Evolutionary conservation across 2,329 filamentous ascomycete species (phyloP).

Genomic region (Neofusicoccum kwambonambiense): DNA sequence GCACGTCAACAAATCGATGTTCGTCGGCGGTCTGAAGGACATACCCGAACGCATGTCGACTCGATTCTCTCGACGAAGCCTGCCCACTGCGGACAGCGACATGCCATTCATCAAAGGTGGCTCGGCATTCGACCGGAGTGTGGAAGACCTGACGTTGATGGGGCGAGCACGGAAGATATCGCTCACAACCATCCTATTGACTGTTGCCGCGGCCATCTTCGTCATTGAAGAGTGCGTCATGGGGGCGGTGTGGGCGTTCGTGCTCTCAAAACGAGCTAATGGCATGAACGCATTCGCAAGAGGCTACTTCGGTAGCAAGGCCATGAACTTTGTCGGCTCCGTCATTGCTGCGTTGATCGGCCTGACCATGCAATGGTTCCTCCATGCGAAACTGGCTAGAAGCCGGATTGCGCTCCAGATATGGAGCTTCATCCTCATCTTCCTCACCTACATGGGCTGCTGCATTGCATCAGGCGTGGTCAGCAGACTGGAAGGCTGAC

Average conservation of each 20-base stretch:
- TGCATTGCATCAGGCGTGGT: conserved; percentile 9
- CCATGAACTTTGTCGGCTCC: conserved; percentile 4
- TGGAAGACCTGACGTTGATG: neutral
- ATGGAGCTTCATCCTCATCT: conserved; percentile 17
- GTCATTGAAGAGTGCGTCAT: conserved; percentile 13
- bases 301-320: conserved; percentile 15
- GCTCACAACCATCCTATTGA: neutral
- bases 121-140: neutral
- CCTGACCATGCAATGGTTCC: neutral
- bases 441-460: conserved; percentile 12
- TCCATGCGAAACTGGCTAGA: neutral
- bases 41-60: neutral
- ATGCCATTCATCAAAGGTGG: neutral
- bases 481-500: neutral
- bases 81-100: neutral
- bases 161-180: neutral
- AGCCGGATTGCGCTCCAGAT: neutral
- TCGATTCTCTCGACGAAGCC: neutral
- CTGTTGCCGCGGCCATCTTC: neutral
- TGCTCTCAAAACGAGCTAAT: neutral
- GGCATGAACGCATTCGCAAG: neutral
- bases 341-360: neutral
- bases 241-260: conserved; percentile 8
- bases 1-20: neutral
- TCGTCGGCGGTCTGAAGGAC: neutral